A percentile compares a stretch with the other conserved stretches of the same genome.
These are phyloP conservation scores for Casaregolazyma suthepensis DNA, from an alignment of 1,139 yeast genomes.

Conservation along the genomic window DNA sequence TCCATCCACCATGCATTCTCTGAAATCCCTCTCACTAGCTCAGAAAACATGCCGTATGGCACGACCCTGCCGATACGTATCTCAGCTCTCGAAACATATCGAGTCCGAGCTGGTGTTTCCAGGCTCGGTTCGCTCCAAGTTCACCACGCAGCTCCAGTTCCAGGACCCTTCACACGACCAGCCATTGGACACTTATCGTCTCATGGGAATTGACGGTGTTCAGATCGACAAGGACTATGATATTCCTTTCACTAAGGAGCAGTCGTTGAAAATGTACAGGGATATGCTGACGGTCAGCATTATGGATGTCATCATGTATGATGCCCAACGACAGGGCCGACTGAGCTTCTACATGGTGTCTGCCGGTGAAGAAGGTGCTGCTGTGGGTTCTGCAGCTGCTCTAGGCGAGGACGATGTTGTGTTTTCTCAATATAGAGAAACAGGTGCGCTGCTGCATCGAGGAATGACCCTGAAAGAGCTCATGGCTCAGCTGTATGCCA, in stretches of 20 bases:
- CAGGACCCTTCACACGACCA: slow-evolving; percentile 20
- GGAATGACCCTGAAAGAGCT: slow-evolving; percentile 31
- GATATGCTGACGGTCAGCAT: slow-evolving; percentile 32
- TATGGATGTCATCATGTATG: slow-evolving; percentile 33
- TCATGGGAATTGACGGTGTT: slow-evolving; percentile 29
- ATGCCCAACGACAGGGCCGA: slow-evolving; percentile 36
- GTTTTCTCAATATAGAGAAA: slow-evolving; percentile 34
- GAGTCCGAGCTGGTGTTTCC: slow-evolving; percentile 29
- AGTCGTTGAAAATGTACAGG: slow-evolving; percentile 28
- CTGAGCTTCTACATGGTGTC: slow-evolving; percentile 34
- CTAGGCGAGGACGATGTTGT: slow-evolving; percentile 29
- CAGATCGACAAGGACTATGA: slow-evolving; percentile 24
- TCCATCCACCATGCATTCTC: background rate
- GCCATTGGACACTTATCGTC: slow-evolving; percentile 29
- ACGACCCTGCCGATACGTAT: slow-evolving; percentile 8
- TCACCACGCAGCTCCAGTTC: slow-evolving; percentile 23
- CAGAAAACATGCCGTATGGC: background rate
- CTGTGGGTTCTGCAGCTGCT: slow-evolving; percentile 35
- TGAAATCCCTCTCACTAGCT: background rate
- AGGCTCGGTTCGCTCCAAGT: slow-evolving; percentile 28
- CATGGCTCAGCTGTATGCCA: slow-evolving; percentile 33
- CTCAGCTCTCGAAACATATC: slow-evolving; percentile 24
- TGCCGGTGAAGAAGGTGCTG: slow-evolving; percentile 36
- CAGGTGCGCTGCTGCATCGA: slow-evolving; percentile 32
- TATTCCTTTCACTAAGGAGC: slow-evolving; percentile 24